phyloP scores from a whole-genome alignment of 306 rosid genomes.

The Lithocarpus polystachyus region DNA sequence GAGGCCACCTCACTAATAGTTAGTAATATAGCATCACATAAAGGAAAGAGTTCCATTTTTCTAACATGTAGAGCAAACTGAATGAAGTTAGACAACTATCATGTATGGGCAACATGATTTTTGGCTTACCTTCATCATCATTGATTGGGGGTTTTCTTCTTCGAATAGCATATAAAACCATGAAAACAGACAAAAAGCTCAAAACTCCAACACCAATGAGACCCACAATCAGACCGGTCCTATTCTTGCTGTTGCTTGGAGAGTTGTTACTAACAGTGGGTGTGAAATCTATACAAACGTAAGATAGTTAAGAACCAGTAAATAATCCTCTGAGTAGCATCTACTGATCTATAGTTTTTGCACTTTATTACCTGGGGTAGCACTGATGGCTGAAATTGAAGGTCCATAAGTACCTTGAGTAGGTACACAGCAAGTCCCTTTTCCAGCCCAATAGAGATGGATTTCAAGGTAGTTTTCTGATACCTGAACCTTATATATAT shows the following conservation, averaged over 20 bases:
- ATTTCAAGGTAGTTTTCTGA: too few species aligned
- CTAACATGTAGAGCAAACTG: not conserved
- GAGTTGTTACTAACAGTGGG: not conserved
- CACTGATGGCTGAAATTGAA: too few species aligned
- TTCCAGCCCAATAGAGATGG: too few species aligned
- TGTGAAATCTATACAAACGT: not conserved
- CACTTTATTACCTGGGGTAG: too few species aligned
- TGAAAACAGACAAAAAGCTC: slow-evolving; percentile 29
- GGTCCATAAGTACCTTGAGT: too few species aligned
- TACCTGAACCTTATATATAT: too few species aligned
- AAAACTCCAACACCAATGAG: slow-evolving; percentile 53
- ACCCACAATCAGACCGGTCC: slow-evolving; percentile 55
- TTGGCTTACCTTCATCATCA: slow-evolving; percentile 56
- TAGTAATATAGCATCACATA: not conserved
- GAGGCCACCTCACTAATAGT: not conserved
- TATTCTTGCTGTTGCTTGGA: not conserved
- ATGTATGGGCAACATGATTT: not conserved
- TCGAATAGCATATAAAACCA: slow-evolving; percentile 25
- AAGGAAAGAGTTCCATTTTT: not conserved
- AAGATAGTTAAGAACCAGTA: not conserved
- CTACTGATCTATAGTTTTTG: too few species aligned
- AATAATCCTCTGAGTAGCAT: not conserved
- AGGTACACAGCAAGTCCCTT: too few species aligned
- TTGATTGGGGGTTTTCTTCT: slow-evolving; percentile 40
- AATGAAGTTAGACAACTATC: not conserved